Conservation (phyloP, 1,139 yeast genomes). For the Meyerozyma elateridarum region DNA sequence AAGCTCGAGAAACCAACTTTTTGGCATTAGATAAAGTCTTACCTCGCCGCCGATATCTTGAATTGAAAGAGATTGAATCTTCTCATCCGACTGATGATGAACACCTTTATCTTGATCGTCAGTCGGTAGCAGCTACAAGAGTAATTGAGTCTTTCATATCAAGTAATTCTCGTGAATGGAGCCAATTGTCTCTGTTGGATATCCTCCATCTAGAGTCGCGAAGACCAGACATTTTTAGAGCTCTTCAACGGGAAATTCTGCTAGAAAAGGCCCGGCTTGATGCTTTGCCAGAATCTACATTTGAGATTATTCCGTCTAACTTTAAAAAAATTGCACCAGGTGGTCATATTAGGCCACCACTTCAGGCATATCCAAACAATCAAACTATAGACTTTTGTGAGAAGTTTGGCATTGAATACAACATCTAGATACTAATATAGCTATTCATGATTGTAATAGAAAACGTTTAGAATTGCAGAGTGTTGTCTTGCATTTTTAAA, state of each 20-base stretch:
- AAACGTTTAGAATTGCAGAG: too few species aligned
- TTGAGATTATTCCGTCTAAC: constrained; percentile 19
- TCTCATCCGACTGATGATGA: constrained; percentile 15
- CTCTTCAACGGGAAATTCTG: constrained; percentile 20
- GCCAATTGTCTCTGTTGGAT: constrained; percentile 7
- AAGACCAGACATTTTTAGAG: constrained; percentile 12
- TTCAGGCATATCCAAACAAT: constrained; percentile 17
- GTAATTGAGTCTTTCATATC: constrained; percentile 31
- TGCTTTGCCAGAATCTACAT: constrained; percentile 11
- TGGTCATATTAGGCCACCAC: constrained; percentile 23
- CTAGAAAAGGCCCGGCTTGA: constrained; percentile 17
- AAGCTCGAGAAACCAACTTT: constrained; percentile 44
- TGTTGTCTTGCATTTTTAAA: too few species aligned
- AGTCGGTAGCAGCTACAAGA: constrained; percentile 45
- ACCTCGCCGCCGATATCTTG: constrained; percentile 54
- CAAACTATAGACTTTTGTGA: constrained; percentile 32
- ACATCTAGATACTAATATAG: too few species aligned
- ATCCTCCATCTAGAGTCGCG: constrained; percentile 10
- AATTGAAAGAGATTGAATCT: constrained; percentile 31
- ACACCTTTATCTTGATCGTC: constrained; percentile 36
- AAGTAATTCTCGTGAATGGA: constrained; percentile 12
- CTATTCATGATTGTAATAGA: too few species aligned
- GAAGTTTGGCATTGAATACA: constrained; percentile 15
- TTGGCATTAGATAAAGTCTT: constrained; percentile 84
- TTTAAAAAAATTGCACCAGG: constrained; percentile 31